phyloP scores from a whole-genome alignment of 352 stramenopile species.

The Phytophthora idaei region DNA sequence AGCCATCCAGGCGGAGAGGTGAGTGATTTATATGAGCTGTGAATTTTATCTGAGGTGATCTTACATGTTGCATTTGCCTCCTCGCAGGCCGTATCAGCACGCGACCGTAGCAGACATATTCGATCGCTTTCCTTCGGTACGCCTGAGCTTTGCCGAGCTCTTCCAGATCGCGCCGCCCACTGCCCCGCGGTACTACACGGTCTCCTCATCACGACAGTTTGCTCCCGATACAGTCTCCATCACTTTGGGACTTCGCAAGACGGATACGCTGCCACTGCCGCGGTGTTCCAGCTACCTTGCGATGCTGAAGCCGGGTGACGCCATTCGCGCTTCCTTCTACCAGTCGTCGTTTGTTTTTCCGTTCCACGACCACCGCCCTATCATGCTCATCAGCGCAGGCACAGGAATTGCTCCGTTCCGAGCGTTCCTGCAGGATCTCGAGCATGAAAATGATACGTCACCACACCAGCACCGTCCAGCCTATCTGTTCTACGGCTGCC shows the following conservation, averaged over 20 bases:
- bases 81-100: slow-evolving; percentile 37
- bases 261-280: slow-evolving; percentile 55
- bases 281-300: slow-evolving; percentile 81
- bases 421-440: slow-evolving; percentile 76
- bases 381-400: slow-evolving; percentile 80
- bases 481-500: slow-evolving; percentile 84
- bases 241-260: slow-evolving; percentile 70
- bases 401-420: slow-evolving; percentile 87
- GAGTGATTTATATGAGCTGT: background rate
- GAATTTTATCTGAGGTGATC: background rate
- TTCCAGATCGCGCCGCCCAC: slow-evolving; percentile 73
- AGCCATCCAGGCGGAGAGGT: slow-evolving; percentile 53
- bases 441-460: slow-evolving; percentile 51
- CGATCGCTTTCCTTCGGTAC: slow-evolving; percentile 68
- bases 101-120: slow-evolving; percentile 71
- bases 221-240: slow-evolving; percentile 65
- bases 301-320: slow-evolving; percentile 49
- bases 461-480: slow-evolving; percentile 42
- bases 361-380: slow-evolving; percentile 55
- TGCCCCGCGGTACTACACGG: slow-evolving; percentile 78
- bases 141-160: slow-evolving; percentile 66
- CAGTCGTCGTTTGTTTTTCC: slow-evolving; percentile 82
- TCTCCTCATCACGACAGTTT: slow-evolving; percentile 78
- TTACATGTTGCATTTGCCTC: background rate
- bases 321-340: slow-evolving; percentile 68